phyloP scores from a whole-genome alignment of 78 protist species.

The slime mould (Dictyostelium discoideum) region dicty_2.7 NC_007089.4:5963001-5963500 shows the following conservation, averaged over 20 bases:
- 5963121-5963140: neutral
- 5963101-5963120: neutral
- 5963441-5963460: neutral
- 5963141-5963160: neutral
- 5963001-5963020: neutral
- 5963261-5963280: neutral
- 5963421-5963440: neutral
- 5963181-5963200: neutral
- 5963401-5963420: neutral
- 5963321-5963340: neutral
- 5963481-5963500: neutral
- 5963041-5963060: neutral
- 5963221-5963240: neutral
- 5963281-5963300: neutral
- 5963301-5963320: neutral
- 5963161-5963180: neutral
- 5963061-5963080: neutral
- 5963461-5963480: neutral
- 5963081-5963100: neutral
- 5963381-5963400: neutral
- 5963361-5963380: neutral
- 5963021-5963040: neutral
- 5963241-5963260: neutral
- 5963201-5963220: neutral
- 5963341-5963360: neutral